Evolutionary conservation across 2,329 filamentous ascomycete genomes (phyloP), one percentile per base, ranked within the genome.

Genomic region (Aspergillus flavus): DNA sequence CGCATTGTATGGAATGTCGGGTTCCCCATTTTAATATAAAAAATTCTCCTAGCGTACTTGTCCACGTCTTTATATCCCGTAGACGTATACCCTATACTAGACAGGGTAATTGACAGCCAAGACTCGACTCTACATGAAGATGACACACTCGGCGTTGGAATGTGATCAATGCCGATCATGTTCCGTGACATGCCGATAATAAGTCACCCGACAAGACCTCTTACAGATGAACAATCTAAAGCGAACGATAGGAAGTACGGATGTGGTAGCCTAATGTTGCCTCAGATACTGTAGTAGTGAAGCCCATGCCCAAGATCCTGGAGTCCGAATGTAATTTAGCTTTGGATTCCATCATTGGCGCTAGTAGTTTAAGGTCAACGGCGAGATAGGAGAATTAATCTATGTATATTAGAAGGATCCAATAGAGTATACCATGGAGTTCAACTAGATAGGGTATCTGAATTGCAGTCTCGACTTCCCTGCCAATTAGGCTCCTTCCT

Each of bases 161-260:
- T 57, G 59, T 34, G 53, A 45, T 46, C 53, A 39, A 23, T 61
- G 45, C 59, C 45, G 41, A 57, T 61, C 43, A 61, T 56, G 32
- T 56, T 56, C 39, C 23, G 16, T 53, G 48, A 43, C 9, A 26
- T 50, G 30, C 46, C 28, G 36, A 36, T 60, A 34, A 55, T n/a
- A 23, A 54, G 36, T 43, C 48, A 54, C 23, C 34, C 36, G 36
- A 43, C 50, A 60, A 23, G 28, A 7, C n/a, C 32, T 41, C 32
- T 26, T 39, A 28, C 14, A 28, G 32, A 55, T 55, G 32, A 39
- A 55, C n/a, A 39, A 26, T 39, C 11, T 39, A 55, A 55, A 34
- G 52, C 52, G 39, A 39, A 39, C 4, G 12, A n/a, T 16, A 55
- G 11, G 7, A 11, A 23, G 32, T 34, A n/a, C n/a, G 50, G 19